These are phyloP conservation scores for Elongisporangium undulatum DNA, from an alignment of 352 stramenopile species.

Conservation along the genomic window DNA sequence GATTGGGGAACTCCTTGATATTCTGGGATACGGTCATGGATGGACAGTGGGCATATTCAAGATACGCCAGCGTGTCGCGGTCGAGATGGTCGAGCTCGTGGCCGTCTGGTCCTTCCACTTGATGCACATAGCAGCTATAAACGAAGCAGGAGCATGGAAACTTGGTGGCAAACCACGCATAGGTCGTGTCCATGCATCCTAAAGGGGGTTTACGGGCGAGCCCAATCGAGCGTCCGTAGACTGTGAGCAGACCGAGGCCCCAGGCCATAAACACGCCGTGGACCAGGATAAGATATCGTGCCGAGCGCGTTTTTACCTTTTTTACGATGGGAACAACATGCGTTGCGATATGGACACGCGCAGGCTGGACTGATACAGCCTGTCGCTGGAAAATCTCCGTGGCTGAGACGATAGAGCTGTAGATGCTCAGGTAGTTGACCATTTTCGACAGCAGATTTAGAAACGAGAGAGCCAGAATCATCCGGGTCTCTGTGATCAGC, in stretches of 20 bases:
- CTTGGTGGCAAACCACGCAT: background rate
- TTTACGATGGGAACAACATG: background rate
- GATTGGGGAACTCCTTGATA: slow-evolving; percentile 4
- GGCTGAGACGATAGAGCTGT: background rate
- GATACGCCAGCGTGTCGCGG: background rate
- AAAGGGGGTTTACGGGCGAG: background rate
- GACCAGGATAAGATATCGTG: background rate
- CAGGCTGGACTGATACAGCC: background rate
- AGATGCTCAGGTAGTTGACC: background rate
- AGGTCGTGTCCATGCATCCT: background rate
- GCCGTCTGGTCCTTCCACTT: background rate
- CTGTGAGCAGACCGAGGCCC: background rate
- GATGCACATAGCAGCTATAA: slow-evolving; percentile 1
- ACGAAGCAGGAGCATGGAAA: background rate
- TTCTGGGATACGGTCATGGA: background rate
- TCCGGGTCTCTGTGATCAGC: background rate
- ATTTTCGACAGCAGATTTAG: background rate
- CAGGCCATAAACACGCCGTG: background rate
- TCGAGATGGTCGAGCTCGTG: slow-evolving; percentile 2
- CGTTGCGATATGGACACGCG: background rate
- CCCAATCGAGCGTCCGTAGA: background rate
- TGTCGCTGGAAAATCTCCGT: background rate
- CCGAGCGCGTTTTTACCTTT: background rate
- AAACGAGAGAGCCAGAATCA: background rate
- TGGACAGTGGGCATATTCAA: slow-evolving; percentile 6